Evolutionary conservation across 2,329 filamentous ascomycete genomes (phyloP).

Genomic region (Neofusicoccum umdonicola): DNA sequence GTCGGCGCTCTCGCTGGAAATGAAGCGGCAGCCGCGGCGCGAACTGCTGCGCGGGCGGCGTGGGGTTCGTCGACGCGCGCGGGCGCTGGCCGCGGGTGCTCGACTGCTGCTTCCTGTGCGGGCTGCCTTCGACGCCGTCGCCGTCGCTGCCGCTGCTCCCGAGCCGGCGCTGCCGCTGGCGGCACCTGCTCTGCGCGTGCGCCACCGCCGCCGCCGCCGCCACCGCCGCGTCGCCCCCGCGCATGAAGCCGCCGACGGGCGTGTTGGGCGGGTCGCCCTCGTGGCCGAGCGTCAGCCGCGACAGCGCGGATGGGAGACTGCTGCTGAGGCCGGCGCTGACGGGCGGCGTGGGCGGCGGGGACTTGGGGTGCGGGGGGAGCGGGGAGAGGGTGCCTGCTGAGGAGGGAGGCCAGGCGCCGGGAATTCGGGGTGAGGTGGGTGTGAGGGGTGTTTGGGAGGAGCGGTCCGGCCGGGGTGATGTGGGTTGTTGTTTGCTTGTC

Average conservation of each 20-base stretch:
- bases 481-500: not conserved
- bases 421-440: not conserved
- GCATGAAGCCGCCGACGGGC: not conserved
- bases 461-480: not conserved
- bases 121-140: not conserved
- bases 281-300: not conserved
- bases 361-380: not conserved
- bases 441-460: not conserved
- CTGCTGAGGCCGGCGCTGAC: conserved; percentile 1
- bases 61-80: not conserved
- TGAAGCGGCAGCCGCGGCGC: not conserved
- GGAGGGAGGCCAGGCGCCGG: not conserved
- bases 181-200: not conserved
- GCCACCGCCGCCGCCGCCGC: too few species aligned
- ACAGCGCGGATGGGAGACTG: not conserved
- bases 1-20: not conserved
- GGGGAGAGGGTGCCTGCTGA: not conserved
- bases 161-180: not conserved
- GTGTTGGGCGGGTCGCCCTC: conserved; percentile 1
- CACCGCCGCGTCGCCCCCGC: not conserved
- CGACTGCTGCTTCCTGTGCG: not conserved
- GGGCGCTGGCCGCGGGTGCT: not conserved
- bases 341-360: conserved; percentile 1
- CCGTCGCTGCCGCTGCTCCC: not conserved
- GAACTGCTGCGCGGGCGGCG: not conserved